Conservation (phyloP, 768 basidiomycete species). For the Lyophyllum atratum region DNA sequence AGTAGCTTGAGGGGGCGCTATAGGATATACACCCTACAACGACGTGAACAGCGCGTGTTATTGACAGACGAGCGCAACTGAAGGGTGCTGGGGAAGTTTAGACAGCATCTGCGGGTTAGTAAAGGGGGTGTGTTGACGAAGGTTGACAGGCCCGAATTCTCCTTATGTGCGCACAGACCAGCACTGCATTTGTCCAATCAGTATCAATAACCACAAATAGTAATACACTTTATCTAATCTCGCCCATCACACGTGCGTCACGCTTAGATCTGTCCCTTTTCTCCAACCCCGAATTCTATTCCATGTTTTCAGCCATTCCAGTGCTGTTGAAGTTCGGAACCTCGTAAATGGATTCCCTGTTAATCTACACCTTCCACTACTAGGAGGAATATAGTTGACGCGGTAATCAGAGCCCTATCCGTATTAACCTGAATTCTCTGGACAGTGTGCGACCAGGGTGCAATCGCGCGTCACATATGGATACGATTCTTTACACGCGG, state of each 20-base stretch:
- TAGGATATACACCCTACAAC: constrained; percentile 51
- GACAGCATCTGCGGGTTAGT: constrained; percentile 43
- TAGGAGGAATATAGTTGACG: neutral
- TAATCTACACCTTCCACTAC: neutral
- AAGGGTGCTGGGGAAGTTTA: constrained; percentile 37
- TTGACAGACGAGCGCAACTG: constrained; percentile 38
- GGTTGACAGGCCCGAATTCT: constrained; percentile 50
- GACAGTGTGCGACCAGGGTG: neutral
- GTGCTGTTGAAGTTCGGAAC: neutral
- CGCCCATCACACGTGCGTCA: neutral
- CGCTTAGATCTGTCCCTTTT: neutral
- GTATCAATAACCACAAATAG: constrained; percentile 12
- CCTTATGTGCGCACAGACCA: constrained; percentile 43
- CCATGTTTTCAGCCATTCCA: neutral
- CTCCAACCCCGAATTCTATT: neutral
- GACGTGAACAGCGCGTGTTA: constrained; percentile 55
- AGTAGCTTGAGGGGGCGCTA: constrained; percentile 7
- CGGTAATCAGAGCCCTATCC: neutral
- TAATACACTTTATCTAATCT: constrained; percentile 14
- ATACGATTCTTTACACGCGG: neutral
- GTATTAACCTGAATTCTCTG: neutral
- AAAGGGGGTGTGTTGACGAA: constrained; percentile 47
- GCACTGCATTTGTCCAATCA: constrained; percentile 18
- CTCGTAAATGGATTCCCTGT: too few relatives aligned
- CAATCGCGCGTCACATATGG: neutral